Evolutionary conservation across 2,329 filamentous ascomycete genomes (phyloP), one percentile per base, ranked within the genome.

Genomic region (Ilyonectria destructans): DNA sequence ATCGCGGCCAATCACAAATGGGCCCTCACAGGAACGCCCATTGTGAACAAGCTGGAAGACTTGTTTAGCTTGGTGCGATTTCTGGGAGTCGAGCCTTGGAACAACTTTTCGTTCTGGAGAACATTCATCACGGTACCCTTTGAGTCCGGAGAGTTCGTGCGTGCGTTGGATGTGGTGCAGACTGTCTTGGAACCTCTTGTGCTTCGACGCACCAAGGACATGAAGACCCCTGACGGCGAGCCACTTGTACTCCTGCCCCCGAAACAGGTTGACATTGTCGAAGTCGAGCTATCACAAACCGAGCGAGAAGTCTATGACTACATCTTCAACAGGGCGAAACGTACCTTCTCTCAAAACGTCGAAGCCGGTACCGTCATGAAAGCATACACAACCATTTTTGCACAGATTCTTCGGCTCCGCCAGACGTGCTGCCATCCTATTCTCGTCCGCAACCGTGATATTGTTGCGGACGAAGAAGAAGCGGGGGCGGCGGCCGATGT

Each of bases 81-180:
- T 82, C 84, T 99, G 12, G 91, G 94, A 64, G 96, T 99, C 4
- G 96, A 98, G 79, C 96, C 96, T 0, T 99, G 96, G 96, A 96
- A 93, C 77, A 98, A 98, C 80, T 99, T 99, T 80, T 97, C 95
- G 0, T 99, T 97, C 82, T 99, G 96, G 96, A 95, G 95, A 79
- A 98, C 96, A 0, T 99, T 99, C 79, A 98, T 99, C 77, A 99
- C 96, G 0, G 92, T 97, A 1, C 96, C 96, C 0, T 99, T 99
- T 71, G 96, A 99, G 80, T 96, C 94, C 0, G 96, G 96, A 73
- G 93, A 99, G 70, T 98, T 97, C 78, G 90, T 98, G 73, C 91
- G 95, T 5, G 96, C 96, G 1, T 86, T 99, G 8, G 96, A 98
- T 78, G 96, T 99, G 2, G 96, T 99, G 2, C 96, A 99, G 79